These are phyloP conservation scores for Kluyveromyces lactis DNA, from an alignment of 805 yeast species.

Conservation along the genomic window DNA sequence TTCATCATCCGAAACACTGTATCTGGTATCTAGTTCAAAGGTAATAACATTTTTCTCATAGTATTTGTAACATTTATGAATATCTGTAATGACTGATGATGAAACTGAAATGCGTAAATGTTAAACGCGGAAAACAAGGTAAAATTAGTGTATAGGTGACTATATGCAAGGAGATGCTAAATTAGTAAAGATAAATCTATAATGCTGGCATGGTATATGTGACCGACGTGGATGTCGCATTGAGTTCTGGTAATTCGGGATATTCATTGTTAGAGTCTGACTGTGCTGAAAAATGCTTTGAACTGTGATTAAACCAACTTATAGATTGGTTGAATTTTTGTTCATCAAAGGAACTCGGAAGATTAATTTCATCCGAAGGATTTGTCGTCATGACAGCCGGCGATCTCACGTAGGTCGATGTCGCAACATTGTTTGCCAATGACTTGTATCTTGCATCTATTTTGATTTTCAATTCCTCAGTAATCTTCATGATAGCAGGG, in stretches of 20 bases:
- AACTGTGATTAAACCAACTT: constrained; percentile 1
- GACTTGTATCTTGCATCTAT: constrained; percentile 17
- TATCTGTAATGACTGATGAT: too few relatives aligned
- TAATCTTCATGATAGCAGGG: constrained; percentile 24
- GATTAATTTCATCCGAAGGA: constrained; percentile 4
- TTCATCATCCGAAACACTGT: too few relatives aligned
- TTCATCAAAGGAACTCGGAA: constrained; percentile 24
- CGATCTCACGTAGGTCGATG: constrained; percentile 4
- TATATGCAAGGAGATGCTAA: too few relatives aligned
- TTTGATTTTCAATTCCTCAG: constrained; percentile 20
- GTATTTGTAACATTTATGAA: too few relatives aligned
- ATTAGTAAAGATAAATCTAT: background rate
- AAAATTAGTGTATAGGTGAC: too few relatives aligned
- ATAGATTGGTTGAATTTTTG: constrained; percentile 21
- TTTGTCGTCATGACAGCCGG: background rate
- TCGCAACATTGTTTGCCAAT: constrained; percentile 23
- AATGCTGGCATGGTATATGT: constrained; percentile 4
- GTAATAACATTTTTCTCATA: too few relatives aligned
- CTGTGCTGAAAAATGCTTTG: background rate
- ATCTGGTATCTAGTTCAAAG: too few relatives aligned
- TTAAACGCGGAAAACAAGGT: too few relatives aligned
- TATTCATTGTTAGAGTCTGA: constrained; percentile 8
- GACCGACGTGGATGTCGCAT: constrained; percentile 3
- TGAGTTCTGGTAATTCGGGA: constrained; percentile 24
- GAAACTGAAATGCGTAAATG: too few relatives aligned